A percentile compares a stretch with the other conserved stretches of the same genome.
phyloP scores from a whole-genome alignment of 2,329 filamentous ascomycete species.

The Aspergillaceae sp. region DNA sequence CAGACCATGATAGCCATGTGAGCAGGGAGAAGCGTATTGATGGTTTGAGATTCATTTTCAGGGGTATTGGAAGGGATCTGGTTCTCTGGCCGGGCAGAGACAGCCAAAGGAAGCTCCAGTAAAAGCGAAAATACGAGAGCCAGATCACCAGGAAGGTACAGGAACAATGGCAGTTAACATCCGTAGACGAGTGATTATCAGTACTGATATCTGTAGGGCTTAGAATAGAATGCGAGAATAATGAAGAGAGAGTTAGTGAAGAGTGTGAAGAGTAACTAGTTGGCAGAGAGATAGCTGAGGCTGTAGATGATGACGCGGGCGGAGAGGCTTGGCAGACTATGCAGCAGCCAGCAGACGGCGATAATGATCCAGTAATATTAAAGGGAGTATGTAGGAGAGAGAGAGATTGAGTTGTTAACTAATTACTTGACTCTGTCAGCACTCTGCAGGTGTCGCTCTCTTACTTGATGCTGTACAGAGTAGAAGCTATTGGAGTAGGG shows the following conservation, averaged over 20 bases:
- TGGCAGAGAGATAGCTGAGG: slow-evolving; percentile 1
- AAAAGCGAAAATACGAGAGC: slow-evolving; percentile 3
- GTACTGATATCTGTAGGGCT: no score
- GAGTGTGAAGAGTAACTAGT: background rate
- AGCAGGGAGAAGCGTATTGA: slow-evolving; percentile 17
- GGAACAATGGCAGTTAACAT: background rate
- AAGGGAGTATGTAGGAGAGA: no score
- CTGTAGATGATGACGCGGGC: slow-evolving; percentile 18
- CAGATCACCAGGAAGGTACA: background rate
- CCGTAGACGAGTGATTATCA: background rate
- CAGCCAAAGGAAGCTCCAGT: background rate
- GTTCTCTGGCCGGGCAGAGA: slow-evolving; percentile 6
- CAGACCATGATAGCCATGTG: slow-evolving; percentile 17
- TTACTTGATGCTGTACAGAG: background rate
- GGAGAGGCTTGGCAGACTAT: slow-evolving; percentile 4
- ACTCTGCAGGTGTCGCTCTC: no score
- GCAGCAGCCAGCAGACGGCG: no score
- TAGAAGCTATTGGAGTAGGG: background rate
- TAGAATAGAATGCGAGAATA: background rate
- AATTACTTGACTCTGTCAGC: no score
- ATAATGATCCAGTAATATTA: no score
- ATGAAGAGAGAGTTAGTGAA: background rate
- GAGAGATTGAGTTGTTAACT: no score
- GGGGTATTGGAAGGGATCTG: background rate
- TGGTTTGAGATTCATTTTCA: slow-evolving; percentile 18